These are phyloP conservation scores for Apiospora kogelbergensis DNA, from an alignment of 2,329 filamentous ascomycete species.

Conservation along the genomic window DNA sequence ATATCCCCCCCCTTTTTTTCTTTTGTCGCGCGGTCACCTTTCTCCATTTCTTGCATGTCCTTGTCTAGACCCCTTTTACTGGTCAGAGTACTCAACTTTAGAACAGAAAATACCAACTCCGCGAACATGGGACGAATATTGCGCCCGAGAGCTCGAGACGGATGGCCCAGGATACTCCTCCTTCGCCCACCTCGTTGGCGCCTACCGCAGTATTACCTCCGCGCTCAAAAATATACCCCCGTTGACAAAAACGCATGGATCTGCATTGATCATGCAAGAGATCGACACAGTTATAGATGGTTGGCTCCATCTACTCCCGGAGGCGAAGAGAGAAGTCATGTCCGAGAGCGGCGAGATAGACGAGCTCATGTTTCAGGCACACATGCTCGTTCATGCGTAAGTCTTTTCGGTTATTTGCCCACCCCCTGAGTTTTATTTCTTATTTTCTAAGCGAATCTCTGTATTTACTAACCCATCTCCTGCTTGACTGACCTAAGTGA, in stretches of 20 bases:
- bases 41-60: neutral
- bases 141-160: slow-evolving; percentile 58
- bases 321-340: slow-evolving; percentile 33
- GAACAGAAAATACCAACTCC: slow-evolving; percentile 38
- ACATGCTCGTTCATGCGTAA: slow-evolving; percentile 27
- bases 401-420: slow-evolving; percentile 8
- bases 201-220: slow-evolving; percentile 42
- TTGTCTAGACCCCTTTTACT: too few relatives aligned
- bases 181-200: slow-evolving; percentile 66
- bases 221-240: slow-evolving; percentile 27
- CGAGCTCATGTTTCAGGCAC: slow-evolving; percentile 31
- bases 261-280: slow-evolving; percentile 30
- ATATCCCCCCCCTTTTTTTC: slow-evolving; percentile 14
- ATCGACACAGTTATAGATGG: slow-evolving; percentile 37
- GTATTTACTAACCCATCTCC: too few relatives aligned
- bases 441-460: too few relatives aligned
- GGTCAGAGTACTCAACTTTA: slow-evolving; percentile 32
- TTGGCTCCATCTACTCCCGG: slow-evolving; percentile 38
- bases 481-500: neutral
- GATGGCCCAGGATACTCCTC: slow-evolving; percentile 60
- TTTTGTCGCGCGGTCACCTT: too few relatives aligned
- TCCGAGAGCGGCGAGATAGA: slow-evolving; percentile 26
- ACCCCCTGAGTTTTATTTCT: too few relatives aligned
- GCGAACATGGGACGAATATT: slow-evolving; percentile 58
- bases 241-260: slow-evolving; percentile 22